A percentile compares a stretch with the other conserved stretches of the same genome.
phyloP scores from a whole-genome alignment of 495 filamentous ascomycete genomes.

The Neurospora sp. region DNA sequence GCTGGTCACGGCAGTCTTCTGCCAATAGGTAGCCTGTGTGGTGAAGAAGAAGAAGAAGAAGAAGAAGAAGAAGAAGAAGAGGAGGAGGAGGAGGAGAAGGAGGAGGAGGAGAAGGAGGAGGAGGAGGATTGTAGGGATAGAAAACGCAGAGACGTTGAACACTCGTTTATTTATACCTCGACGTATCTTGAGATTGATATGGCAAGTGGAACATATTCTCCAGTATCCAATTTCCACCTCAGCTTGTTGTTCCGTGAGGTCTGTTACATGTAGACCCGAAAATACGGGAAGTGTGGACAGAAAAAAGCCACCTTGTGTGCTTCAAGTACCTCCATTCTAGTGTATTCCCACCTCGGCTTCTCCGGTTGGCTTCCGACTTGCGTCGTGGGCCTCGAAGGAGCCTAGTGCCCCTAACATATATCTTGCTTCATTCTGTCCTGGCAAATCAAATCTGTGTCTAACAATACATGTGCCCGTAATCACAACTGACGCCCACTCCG shows the following conservation, averaged over 20 bases:
- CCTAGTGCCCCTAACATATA: neutral
- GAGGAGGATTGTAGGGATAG: too few relatives aligned
- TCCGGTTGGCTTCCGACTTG: too few relatives aligned
- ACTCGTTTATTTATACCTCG: neutral
- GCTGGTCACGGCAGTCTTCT: neutral
- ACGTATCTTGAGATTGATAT: neutral
- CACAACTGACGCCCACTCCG: neutral
- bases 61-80: neutral
- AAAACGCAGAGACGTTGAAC: neutral
- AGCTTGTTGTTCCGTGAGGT: neutral
- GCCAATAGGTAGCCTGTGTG: neutral
- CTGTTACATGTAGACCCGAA: neutral
- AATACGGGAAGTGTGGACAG: neutral
- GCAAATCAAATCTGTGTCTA: neutral
- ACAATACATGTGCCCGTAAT: neutral
- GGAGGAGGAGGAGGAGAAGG: too few relatives aligned
- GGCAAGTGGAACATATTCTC: neutral
- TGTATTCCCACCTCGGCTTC: too few relatives aligned
- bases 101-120: too few relatives aligned
- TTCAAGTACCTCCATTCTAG: neutral
- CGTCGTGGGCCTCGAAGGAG: too few relatives aligned
- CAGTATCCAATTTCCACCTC: neutral
- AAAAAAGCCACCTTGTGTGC: neutral
- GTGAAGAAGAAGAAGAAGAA: neutral
- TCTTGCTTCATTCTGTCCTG: neutral